Evolutionary conservation across 192 early-diverging fungal genomes (phyloP).

Genomic region (Glomus cerebriforme): DNA sequence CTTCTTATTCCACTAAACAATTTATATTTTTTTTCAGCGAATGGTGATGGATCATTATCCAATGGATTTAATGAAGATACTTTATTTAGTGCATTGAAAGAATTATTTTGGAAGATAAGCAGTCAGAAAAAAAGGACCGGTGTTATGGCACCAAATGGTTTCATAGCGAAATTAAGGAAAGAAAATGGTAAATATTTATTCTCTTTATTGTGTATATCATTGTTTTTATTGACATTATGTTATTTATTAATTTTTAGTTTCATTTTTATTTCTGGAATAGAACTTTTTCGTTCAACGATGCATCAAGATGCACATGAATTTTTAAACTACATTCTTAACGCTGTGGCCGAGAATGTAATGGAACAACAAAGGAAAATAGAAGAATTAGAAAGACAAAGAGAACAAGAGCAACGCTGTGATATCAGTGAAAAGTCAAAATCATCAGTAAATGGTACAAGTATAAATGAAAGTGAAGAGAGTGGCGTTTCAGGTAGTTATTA

Average conservation of each 20-base stretch:
- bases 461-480: constrained; percentile 7
- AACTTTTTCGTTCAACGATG: constrained; percentile 88
- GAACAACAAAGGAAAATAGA: constrained; percentile 60
- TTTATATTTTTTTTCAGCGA: neutral
- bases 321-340: constrained; percentile 91
- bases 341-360: constrained; percentile 84
- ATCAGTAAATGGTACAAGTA: constrained; percentile 33
- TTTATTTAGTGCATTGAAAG: constrained; percentile 81
- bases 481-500: constrained; percentile 7
- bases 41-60: constrained; percentile 21
- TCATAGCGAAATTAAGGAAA: constrained; percentile 88
- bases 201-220: constrained; percentile 22
- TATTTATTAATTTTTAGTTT: neutral
- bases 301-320: constrained; percentile 99
- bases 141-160: constrained; percentile 78
- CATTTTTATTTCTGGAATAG: constrained; percentile 46
- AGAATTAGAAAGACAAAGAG: constrained; percentile 7
- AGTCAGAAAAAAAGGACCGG: constrained; percentile 83
- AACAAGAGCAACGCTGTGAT: constrained; percentile 12
- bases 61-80: constrained; percentile 70
- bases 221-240: neutral
- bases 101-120: constrained; percentile 83
- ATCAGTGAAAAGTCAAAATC: constrained; percentile 2
- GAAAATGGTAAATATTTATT: constrained; percentile 73
- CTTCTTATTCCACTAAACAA: neutral